Conservation (phyloP, 2,329 filamentous ascomycete species). For the Epicoccum sorghinum region DNA sequence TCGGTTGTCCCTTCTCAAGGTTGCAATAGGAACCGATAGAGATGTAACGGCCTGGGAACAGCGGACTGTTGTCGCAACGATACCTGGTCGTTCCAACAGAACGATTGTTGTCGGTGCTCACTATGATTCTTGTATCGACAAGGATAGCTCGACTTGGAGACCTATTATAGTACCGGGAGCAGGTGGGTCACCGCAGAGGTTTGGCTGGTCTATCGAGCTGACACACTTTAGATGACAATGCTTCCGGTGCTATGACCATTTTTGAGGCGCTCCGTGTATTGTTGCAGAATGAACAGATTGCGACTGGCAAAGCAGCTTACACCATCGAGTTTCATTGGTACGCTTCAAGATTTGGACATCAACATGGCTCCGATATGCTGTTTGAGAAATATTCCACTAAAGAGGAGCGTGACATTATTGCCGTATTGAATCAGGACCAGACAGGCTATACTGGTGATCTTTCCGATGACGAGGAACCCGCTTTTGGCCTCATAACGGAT, state of each 20-base stretch:
- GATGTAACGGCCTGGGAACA: not conserved
- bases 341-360: not conserved
- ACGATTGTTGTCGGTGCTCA: not conserved
- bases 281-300: not conserved
- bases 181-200: too few relatives aligned
- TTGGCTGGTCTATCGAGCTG: too few relatives aligned
- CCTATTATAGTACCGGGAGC: too few relatives aligned
- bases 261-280: conserved; percentile 68
- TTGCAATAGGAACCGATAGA: too few relatives aligned
- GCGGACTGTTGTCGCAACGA: not conserved
- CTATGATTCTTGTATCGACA: not conserved
- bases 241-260: conserved; percentile 88
- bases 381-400: too few relatives aligned
- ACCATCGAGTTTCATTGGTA: not conserved
- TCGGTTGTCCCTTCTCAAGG: not conserved
- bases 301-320: not conserved
- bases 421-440: too few relatives aligned
- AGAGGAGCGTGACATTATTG: too few relatives aligned
- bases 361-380: not conserved
- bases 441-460: too few relatives aligned
- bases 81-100: not conserved
- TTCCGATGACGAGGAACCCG: too few relatives aligned
- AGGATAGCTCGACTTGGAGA: too few relatives aligned
- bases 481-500: not conserved
- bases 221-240: conserved; percentile 69